Percentiles rank a stretch among this genome's conserved stretches.
phyloP scores from a whole-genome alignment of 257 asterid species.

The Solanum gandarillasii region DNA sequence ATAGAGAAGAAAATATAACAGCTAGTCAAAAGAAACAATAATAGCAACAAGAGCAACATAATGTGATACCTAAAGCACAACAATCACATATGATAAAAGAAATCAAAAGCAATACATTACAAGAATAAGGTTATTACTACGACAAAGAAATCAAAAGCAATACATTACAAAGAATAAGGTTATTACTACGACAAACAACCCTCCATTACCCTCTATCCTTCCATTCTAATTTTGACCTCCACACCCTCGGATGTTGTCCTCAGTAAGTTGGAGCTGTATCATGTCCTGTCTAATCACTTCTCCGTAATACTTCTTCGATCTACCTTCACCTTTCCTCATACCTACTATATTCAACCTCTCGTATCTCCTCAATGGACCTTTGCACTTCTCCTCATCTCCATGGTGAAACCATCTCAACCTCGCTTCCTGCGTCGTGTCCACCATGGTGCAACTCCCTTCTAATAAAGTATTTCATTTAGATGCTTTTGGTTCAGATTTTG shows the following conservation, averaged over 20 bases:
- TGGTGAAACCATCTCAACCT: neutral
- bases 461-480: neutral
- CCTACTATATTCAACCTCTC: neutral
- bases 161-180: neutral
- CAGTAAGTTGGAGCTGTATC: fast-evolving
- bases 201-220: neutral
- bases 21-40: no score
- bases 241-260: no score
- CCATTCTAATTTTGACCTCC: neutral
- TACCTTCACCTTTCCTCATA: neutral
- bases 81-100: no score
- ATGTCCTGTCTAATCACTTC: neutral
- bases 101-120: no score
- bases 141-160: no score
- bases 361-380: neutral
- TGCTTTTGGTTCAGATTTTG: neutral
- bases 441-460: neutral
- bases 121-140: no score
- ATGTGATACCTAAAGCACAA: no score
- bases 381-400: neutral
- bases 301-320: fast-evolving
- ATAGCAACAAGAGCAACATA: no score
- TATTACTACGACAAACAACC: neutral
- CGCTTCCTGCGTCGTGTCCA: neutral
- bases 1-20: no score